Base-by-base conservation (phyloP, 805 yeast species). In the Starmerella powellii region DNA sequence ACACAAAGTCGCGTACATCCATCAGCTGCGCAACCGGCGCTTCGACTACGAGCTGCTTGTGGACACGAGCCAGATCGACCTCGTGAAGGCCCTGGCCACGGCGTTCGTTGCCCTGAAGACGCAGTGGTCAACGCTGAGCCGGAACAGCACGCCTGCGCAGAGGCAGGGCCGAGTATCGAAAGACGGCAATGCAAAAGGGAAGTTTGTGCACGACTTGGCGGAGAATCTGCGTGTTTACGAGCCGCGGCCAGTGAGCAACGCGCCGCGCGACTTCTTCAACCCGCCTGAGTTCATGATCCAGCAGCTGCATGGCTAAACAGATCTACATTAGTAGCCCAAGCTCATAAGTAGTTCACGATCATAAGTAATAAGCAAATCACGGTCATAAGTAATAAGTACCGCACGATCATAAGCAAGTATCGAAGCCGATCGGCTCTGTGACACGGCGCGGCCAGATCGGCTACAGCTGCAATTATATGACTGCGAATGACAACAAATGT, bases 41-140 rank as follows among this genome's bases (percentile, higher is more conserved):
- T 66, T 74, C 49, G 81, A 77, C 56, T 77, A 70, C 59, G 80
- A 76, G 57, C 48, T 76, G 45, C 57, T 71, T 27, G 56, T 76
- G 21, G 79, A 75, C 55, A 70, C 65, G 38, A 40, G 54, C 2
- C 16, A 27, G 4, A 60, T 73, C 21, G 76, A 72, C 52, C 55
- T 63, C n/a, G 72, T 71, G 42, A 61, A 69, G 32, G 79, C 73
- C 2, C 55, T 77, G 39, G 72, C 76, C n/a, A 74, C 81, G 6
- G 79, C 70, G 1, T 76, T 76, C 50, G 58, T 73, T 41, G 66
- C 79, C 16, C 74, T 76, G 77, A 63, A 73, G 61, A 72, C 80
- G n/a, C 76, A 74, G 58, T 76, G 83, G 83, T 17, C 33, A n/a
- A 11, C 30, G 16, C 19, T 8, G 17, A 2, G 24, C 40, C 24